A percentile compares a stretch with the other conserved stretches of the same genome.
Evolutionary conservation across 75 land plant species (phyloP).

Genomic region (Selaginella tamariscina): DNA sequence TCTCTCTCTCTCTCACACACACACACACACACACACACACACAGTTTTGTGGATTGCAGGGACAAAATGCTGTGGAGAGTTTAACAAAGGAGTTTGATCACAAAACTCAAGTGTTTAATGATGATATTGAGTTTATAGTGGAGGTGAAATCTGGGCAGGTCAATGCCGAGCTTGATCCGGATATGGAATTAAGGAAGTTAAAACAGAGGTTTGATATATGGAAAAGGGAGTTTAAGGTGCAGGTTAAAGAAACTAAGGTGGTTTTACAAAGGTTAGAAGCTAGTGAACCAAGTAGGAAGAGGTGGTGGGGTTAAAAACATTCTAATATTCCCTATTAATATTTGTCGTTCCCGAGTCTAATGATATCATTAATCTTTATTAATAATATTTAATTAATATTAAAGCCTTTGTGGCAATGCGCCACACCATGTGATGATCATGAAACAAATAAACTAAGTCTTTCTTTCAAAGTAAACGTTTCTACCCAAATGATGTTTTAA

Average conservation of each 20-base stretch:
- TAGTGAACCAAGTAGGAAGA: neutral
- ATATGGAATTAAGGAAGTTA: neutral
- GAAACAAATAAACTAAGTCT: too few species aligned
- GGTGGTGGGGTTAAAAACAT: constrained; percentile 5
- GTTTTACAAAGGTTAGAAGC: neutral
- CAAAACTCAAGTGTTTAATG: neutral
- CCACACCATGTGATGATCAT: too few species aligned
- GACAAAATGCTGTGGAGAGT: neutral
- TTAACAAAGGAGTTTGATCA: neutral
- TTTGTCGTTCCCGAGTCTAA: too few species aligned
- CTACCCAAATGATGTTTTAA: too few species aligned
- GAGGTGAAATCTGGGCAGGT: constrained; percentile 9
- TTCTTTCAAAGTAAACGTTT: too few species aligned
- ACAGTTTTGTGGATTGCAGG: too few species aligned
- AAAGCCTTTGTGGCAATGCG: too few species aligned
- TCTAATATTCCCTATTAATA: too few species aligned
- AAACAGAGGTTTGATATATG: constrained; percentile 7
- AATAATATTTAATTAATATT: too few species aligned
- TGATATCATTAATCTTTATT: too few species aligned
- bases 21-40: too few species aligned
- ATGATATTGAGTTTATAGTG: constrained; percentile 1
- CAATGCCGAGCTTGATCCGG: neutral
- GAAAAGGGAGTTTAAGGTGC: constrained; percentile 11
- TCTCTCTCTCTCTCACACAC: too few species aligned
- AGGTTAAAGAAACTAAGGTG: neutral